These are phyloP conservation scores for Hondaea fermentalgiana DNA, from an alignment of 108 stramenopile species.

Conservation along the genomic window DNA sequence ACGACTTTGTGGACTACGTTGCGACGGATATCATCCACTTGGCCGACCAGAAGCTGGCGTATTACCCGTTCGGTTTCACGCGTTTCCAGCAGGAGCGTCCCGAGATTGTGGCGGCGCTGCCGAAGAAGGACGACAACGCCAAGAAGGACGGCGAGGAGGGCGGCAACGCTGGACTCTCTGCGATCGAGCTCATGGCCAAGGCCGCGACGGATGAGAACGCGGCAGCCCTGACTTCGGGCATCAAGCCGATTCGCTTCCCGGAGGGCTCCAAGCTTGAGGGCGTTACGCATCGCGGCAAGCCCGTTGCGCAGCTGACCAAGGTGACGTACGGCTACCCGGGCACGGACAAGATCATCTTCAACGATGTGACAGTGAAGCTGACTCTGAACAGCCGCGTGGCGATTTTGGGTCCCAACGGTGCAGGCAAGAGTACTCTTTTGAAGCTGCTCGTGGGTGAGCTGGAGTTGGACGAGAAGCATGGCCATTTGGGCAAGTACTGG, in stretches of 20 bases:
- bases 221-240: constrained; percentile 63
- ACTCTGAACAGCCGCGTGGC: constrained; percentile 94
- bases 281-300: constrained; percentile 61
- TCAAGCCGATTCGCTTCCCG: constrained; percentile 78
- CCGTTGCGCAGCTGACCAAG: constrained; percentile 85
- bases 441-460: constrained; percentile 84
- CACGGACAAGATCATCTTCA: constrained; percentile 71
- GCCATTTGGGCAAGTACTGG: constrained; percentile 47
- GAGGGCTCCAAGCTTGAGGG: constrained; percentile 54
- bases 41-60: constrained; percentile 55
- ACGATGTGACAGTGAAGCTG: constrained; percentile 84
- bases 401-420: constrained; percentile 77
- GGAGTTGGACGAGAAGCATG: constrained; percentile 58
- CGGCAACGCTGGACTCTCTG: constrained; percentile 79
- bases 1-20: constrained; percentile 86
- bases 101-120: constrained; percentile 84
- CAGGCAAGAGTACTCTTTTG: constrained; percentile 81
- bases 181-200: constrained; percentile 83
- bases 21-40: constrained; percentile 83
- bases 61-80: constrained; percentile 91
- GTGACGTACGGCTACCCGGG: constrained; percentile 93
- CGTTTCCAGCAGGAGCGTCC: constrained; percentile 71
- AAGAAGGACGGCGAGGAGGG: constrained; percentile 85
- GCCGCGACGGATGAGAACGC: constrained; percentile 49
- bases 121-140: constrained; percentile 90